Percentiles rank a stretch among this genome's conserved stretches.
Conservation (phyloP, 176 grass and related monocot genomes). For the Eleusine indica region DNA sequence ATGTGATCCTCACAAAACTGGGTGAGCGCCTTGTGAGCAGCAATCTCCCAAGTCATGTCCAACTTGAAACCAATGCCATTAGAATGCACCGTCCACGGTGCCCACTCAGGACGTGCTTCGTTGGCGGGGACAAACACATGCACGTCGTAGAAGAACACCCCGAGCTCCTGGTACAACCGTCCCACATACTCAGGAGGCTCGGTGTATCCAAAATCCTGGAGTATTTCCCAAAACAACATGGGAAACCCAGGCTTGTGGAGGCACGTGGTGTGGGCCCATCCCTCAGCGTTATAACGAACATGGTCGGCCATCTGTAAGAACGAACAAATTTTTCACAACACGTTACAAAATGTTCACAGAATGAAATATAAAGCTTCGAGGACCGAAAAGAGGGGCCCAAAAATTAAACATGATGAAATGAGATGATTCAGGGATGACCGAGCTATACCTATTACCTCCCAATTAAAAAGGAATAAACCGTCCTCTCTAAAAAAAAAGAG, state of each 20-base stretch:
- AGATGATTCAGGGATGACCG: no score
- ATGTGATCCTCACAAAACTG: background rate
- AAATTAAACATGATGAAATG: no score
- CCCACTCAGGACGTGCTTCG: background rate
- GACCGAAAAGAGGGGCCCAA: no score
- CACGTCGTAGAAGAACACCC: background rate
- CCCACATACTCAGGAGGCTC: background rate
- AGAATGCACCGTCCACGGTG: no score
- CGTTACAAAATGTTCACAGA: background rate
- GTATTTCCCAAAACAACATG: background rate
- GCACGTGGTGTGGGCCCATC: no score
- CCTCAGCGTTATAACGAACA: background rate
- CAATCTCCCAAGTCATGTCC: background rate
- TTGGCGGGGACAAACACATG: background rate
- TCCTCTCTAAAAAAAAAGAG: no score
- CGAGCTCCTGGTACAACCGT: background rate
- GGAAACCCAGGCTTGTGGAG: background rate
- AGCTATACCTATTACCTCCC: no score
- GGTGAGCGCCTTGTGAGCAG: background rate
- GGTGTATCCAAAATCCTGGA: background rate
- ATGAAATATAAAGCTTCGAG: no score
- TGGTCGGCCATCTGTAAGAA: background rate
- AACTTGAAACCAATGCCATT: background rate
- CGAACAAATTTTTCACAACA: background rate
- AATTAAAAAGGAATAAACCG: no score